phyloP scores from a whole-genome alignment of 768 basidiomycete species.

The Tylopilus subfusipes region DNA sequence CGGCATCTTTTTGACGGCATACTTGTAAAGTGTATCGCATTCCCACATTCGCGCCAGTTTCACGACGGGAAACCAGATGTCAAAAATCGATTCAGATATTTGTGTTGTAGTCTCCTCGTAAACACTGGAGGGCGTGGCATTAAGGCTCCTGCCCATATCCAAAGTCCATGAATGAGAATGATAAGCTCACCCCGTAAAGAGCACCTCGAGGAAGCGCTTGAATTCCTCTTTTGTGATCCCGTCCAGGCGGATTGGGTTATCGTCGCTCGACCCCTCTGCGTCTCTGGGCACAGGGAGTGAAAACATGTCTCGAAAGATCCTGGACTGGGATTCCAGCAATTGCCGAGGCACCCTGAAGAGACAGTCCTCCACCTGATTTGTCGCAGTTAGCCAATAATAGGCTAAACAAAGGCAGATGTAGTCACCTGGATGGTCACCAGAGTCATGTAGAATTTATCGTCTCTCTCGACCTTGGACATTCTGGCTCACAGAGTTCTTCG shows the following conservation, averaged over 20 bases:
- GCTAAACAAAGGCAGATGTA: neutral
- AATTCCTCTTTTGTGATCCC: slow-evolving; percentile 26
- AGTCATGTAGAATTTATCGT: slow-evolving; percentile 17
- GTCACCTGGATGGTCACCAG: slow-evolving; percentile 14
- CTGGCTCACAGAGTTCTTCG: neutral
- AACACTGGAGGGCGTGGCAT: neutral
- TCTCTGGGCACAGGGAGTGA: slow-evolving; percentile 13
- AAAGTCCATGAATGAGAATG: too few relatives aligned
- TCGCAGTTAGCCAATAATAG: neutral
- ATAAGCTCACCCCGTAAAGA: slow-evolving; percentile 16
- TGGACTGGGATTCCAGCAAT: slow-evolving; percentile 23
- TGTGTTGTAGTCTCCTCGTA: neutral
- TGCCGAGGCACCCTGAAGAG: slow-evolving; percentile 28
- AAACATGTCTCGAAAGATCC: slow-evolving; percentile 27
- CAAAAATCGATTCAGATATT: neutral
- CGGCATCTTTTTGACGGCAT: slow-evolving; percentile 31
- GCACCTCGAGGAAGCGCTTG: slow-evolving; percentile 21
- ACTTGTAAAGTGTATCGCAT: slow-evolving; percentile 30
- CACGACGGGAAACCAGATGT: slow-evolving; percentile 38
- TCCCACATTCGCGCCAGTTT: slow-evolving; percentile 40
- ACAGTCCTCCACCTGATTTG: slow-evolving; percentile 24
- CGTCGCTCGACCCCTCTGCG: slow-evolving; percentile 19
- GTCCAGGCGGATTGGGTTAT: slow-evolving; percentile 23
- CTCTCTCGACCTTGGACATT: slow-evolving; percentile 2
- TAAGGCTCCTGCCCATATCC: neutral